Evolutionary conservation across 225 moss, liverwort and hornwort genomes (phyloP), one percentile per base, ranked within the genome.

Genomic region (Lunularia cruciata): DNA sequence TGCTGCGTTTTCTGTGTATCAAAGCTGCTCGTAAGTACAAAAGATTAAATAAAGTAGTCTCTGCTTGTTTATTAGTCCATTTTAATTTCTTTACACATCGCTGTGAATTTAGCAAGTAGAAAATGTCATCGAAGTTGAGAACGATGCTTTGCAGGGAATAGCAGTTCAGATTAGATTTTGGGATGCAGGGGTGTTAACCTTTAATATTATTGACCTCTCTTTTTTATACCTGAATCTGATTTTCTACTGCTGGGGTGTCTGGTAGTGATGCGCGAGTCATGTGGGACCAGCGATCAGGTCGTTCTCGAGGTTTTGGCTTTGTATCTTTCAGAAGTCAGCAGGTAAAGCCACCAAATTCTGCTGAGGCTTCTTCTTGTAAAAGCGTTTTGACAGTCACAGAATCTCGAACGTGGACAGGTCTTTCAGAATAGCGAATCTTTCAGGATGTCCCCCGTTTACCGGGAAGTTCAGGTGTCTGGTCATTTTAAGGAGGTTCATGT

Each of bases 251-350:
- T 60, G n/a, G 31, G 27, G 16, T 57, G 56, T 8, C 72, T 63
- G 34, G 34, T 71, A 84, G 84, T 47, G 84, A 84, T 81, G 84
- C 84, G 4, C 80, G 98, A 80, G 98, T 98, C 72, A 98, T 98
- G 98, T 98, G 98, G 98, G 98, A 98, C 87, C 98, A 98, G 77
- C 93, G 98, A 75, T 98, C 93, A 68, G 98, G 98, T 77, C 93
- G 98, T 77, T 98, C 98, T 77, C 88, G 98, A 75, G 98, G 93
- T 81, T 98, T 98, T 78, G 98, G 98, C 73, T 98, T 98, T 87
- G 98, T 98, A 76, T 98, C 98, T 75, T 93, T 98, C 88, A 89
- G 98, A 83, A 98, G 78, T 89, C 98, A 93, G 84, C 98, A 98
- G 98, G 98, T 98, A 78, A 72, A 78, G 76, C 83, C 72, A 73